These are phyloP conservation scores for Artemisia argyi DNA, from an alignment of 129 eudicot species.

Conservation along the genomic window DNA sequence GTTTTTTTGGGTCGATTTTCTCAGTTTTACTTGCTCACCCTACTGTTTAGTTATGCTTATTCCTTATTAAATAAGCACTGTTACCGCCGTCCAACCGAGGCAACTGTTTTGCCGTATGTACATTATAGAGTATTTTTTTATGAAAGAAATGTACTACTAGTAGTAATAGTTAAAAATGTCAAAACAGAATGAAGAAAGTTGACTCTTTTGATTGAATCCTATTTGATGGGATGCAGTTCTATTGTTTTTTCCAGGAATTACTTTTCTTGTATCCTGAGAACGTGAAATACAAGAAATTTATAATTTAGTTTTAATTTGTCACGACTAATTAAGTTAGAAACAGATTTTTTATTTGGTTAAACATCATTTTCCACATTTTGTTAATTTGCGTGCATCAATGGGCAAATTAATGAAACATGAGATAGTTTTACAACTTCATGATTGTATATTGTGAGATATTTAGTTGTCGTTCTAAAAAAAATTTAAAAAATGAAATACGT, in stretches of 20 bases:
- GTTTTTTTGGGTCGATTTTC: too few species aligned
- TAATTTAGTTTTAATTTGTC: background rate
- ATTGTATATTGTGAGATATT: too few species aligned
- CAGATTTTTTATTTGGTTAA: background rate
- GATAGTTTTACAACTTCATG: background rate
- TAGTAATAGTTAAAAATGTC: background rate
- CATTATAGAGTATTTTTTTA: too few species aligned
- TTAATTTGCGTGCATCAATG: slow-evolving; percentile 23
- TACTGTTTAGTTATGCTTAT: too few species aligned
- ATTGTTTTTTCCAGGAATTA: background rate
- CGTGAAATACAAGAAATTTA: slow-evolving; percentile 22
- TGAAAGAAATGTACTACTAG: too few species aligned
- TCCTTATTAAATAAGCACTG: too few species aligned
- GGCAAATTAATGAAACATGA: slow-evolving; percentile 19
- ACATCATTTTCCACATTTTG: slow-evolving; percentile 19
- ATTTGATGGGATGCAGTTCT: slow-evolving; percentile 18
- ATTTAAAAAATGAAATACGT: too few species aligned
- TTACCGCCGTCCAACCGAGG: too few species aligned
- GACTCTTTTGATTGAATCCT: slow-evolving; percentile 26
- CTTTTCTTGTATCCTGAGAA: slow-evolving; percentile 11
- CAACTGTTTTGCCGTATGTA: too few species aligned
- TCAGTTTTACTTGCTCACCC: too few species aligned
- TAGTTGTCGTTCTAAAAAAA: too few species aligned
- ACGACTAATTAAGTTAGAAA: background rate
- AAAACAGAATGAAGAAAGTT: slow-evolving; percentile 17